A percentile compares a stretch with the other conserved stretches of the same genome.
phyloP scores from a whole-genome alignment of 441 rosid genomes.

The Gossypium lobatum region DNA sequence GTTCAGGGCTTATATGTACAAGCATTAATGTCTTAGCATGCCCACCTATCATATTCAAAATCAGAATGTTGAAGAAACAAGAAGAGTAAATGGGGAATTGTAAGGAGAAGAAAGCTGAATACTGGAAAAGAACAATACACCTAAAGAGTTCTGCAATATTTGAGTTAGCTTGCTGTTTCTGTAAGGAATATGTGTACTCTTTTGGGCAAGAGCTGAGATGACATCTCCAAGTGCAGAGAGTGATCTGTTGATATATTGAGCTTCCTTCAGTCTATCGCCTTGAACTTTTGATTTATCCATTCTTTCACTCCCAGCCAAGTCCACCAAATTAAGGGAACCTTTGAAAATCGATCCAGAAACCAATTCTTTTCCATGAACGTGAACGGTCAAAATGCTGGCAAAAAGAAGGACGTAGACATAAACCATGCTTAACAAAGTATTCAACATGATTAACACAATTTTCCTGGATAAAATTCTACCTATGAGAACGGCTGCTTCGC shows the following conservation, averaged over 20 bases:
- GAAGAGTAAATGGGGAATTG: neutral
- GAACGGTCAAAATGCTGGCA: slow-evolving; percentile 76
- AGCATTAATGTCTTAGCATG: slow-evolving; percentile 95
- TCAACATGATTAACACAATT: slow-evolving; percentile 1
- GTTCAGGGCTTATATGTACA: slow-evolving; percentile 83
- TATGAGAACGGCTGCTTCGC: slow-evolving; percentile 92
- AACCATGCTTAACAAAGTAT: neutral
- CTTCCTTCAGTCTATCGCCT: slow-evolving; percentile 93
- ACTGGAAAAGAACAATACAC: slow-evolving; percentile 27
- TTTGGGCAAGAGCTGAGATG: slow-evolving; percentile 87
- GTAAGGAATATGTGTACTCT: slow-evolving; percentile 81
- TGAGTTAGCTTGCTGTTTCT: slow-evolving; percentile 96
- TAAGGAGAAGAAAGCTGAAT: neutral
- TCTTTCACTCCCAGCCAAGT: slow-evolving; percentile 96
- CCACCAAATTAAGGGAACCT: slow-evolving; percentile 90
- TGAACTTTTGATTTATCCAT: slow-evolving; percentile 90
- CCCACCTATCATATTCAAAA: slow-evolving; percentile 47
- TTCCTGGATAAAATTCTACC: slow-evolving; percentile 28
- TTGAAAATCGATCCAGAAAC: slow-evolving; percentile 67
- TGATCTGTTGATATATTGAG: slow-evolving; percentile 85
- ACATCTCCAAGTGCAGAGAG: slow-evolving; percentile 97
- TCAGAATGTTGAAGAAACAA: neutral
- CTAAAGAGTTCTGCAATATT: slow-evolving; percentile 83
- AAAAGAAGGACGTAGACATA: slow-evolving; percentile 10
- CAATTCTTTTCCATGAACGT: slow-evolving; percentile 76